Evolutionary conservation across 345 rosid genomes (phyloP).

Genomic region (Eucalyptus regnans): DNA sequence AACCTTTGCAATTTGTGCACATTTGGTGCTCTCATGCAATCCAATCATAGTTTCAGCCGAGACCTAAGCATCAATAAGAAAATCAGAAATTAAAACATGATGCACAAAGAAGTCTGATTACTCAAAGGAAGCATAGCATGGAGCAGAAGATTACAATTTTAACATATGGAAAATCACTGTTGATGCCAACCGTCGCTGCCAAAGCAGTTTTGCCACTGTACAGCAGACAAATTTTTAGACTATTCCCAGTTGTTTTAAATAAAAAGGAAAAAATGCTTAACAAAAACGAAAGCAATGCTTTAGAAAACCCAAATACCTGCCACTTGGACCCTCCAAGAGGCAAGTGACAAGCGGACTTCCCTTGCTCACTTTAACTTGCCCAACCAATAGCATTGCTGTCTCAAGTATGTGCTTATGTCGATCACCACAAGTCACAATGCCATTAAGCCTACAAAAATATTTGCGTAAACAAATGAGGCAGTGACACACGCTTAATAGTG

Average conservation of each 20-base stretch:
- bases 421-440: conserved; percentile 87
- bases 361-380: conserved; percentile 91
- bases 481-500: background rate
- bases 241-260: background rate
- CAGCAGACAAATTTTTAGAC: background rate
- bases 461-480: background rate
- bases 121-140: background rate
- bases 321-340: conserved; percentile 89
- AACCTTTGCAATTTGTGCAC: background rate
- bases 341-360: conserved; percentile 91
- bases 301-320: conserved; percentile 40
- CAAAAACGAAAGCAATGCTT: background rate
- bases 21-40: background rate
- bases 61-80: background rate
- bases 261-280: background rate
- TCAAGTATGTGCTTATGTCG: conserved; percentile 70
- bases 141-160: conserved; percentile 63
- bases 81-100: background rate
- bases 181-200: conserved; percentile 92
- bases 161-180: conserved; percentile 92
- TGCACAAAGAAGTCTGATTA: background rate
- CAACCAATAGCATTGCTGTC: conserved; percentile 76
- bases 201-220: conserved; percentile 93
- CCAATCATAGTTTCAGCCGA: background rate
- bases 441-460: conserved; percentile 47